Percentiles rank a stretch among this genome's conserved stretches.
Evolutionary conservation across 192 early-diverging fungal species (phyloP).

Genomic region (Chytriomyces confervae): DNA sequence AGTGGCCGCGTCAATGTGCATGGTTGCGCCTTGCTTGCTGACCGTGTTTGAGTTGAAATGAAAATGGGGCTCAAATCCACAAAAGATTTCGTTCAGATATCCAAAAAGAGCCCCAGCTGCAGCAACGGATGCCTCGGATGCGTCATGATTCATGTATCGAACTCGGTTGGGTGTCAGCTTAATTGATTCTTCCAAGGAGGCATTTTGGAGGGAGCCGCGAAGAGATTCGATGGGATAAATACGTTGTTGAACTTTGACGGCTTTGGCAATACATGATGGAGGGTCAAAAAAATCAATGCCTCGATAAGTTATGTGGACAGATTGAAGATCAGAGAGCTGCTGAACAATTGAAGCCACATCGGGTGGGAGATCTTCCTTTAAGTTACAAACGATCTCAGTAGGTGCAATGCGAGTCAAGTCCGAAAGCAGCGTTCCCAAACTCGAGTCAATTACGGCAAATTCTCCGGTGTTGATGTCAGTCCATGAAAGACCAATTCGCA

Average conservation of each 20-base stretch:
- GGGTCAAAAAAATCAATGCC: background rate
- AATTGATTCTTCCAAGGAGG: background rate
- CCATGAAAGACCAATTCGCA: slow-evolving; percentile 80
- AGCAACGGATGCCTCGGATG: slow-evolving; percentile 24
- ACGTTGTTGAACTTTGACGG: slow-evolving; percentile 2
- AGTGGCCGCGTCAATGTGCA: slow-evolving; percentile 83
- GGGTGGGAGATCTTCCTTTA: background rate
- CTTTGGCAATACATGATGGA: background rate
- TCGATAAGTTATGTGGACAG: background rate
- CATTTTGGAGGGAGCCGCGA: background rate
- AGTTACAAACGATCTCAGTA: slow-evolving; percentile 69
- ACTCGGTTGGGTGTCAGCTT: background rate
- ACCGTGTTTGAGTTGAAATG: slow-evolving; percentile 55
- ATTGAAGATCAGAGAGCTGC: background rate
- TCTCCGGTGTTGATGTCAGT: slow-evolving; percentile 90
- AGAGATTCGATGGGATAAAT: background rate
- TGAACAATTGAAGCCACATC: background rate
- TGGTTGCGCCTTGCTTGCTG: slow-evolving; percentile 54
- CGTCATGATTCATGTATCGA: background rate
- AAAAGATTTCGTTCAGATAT: slow-evolving; percentile 80
- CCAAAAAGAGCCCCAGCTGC: slow-evolving; percentile 65
- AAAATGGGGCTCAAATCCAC: slow-evolving; percentile 62
- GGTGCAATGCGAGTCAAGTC: slow-evolving; percentile 86
- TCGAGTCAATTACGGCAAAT: slow-evolving; percentile 71
- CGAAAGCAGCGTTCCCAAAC: slow-evolving; percentile 53